A percentile compares a stretch with the other conserved stretches of the same genome.
phyloP scores from a whole-genome alignment of 1,139 yeast genomes.

The Saccharomyces hybrid region DNA sequence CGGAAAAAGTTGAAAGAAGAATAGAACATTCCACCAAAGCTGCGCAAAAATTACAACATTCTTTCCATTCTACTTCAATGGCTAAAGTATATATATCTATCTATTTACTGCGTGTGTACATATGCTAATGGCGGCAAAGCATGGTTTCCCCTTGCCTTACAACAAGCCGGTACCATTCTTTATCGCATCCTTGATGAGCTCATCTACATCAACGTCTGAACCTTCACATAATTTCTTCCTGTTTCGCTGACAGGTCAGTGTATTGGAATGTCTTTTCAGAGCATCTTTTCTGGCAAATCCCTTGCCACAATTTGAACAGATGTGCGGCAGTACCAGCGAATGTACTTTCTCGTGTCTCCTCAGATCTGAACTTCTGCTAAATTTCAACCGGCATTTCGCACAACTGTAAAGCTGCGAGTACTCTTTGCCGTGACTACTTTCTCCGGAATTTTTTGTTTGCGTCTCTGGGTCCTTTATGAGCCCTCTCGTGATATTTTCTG shows the following conservation, averaged over 20 bases:
- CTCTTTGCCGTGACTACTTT: not conserved
- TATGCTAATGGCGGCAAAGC: not conserved
- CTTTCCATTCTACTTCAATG: constrained; percentile 6
- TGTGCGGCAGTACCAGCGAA: constrained; percentile 34
- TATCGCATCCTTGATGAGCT: constrained; percentile 23
- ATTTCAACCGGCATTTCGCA: constrained; percentile 27
- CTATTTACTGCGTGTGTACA: constrained; percentile 5
- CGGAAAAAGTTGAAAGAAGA: not conserved
- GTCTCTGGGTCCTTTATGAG: not conserved
- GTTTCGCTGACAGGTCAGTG: constrained; percentile 67
- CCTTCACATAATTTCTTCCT: constrained; percentile 39
- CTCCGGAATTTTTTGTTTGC: not conserved
- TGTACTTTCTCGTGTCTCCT: constrained; percentile 31
- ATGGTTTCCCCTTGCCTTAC: constrained; percentile 5
- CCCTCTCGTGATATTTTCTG: not conserved
- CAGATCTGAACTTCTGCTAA: constrained; percentile 26
- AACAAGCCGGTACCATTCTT: constrained; percentile 12
- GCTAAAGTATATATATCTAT: constrained; percentile 10
- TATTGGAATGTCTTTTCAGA: constrained; percentile 62
- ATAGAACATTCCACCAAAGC: constrained; percentile 3
- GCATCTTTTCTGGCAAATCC: constrained; percentile 84
- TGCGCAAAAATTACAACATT: not conserved
- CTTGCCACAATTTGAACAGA: constrained; percentile 68
- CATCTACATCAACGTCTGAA: constrained; percentile 26
- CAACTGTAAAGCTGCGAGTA: constrained; percentile 13